A percentile compares a stretch with the other conserved stretches of the same genome.
phyloP scores from a whole-genome alignment of 345 rosid genomes.

The Gossypium rotundifolium region DNA sequence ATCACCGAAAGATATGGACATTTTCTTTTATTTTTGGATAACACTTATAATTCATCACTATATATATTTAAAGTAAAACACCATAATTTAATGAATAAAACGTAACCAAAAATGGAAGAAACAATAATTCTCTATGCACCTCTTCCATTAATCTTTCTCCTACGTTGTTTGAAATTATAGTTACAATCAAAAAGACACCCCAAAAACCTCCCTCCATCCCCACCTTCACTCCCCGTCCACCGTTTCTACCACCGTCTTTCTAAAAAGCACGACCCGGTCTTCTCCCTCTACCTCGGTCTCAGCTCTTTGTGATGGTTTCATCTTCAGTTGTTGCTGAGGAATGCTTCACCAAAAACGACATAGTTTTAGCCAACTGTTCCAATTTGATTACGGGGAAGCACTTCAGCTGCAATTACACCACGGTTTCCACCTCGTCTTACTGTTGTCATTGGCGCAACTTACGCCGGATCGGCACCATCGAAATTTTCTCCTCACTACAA shows the following conservation, averaged over 20 bases:
- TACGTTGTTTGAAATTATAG: background rate
- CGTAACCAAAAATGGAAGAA: no score
- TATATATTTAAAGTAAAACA: no score
- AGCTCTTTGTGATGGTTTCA: slow-evolving; percentile 24
- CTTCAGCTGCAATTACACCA: slow-evolving; percentile 29
- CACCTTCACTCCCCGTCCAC: slow-evolving; percentile 8
- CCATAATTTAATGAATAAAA: no score
- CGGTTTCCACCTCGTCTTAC: slow-evolving; percentile 22
- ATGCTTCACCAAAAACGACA: slow-evolving; percentile 49
- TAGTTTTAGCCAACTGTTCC: slow-evolving; percentile 44
- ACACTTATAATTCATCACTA: no score
- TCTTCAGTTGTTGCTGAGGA: slow-evolving; percentile 27
- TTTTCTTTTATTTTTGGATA: no score
- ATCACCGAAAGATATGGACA: no score
- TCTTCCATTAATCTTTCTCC: background rate
- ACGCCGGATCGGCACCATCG: slow-evolving; percentile 33
- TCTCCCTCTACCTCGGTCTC: slow-evolving; percentile 28
- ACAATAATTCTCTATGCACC: background rate
- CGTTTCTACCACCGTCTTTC: slow-evolving; percentile 17
- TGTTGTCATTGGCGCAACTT: slow-evolving; percentile 53
- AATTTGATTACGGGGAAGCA: slow-evolving; percentile 19
- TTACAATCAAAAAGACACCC: background rate
- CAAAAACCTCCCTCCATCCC: slow-evolving; percentile 13
- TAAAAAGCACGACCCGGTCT: slow-evolving; percentile 23
- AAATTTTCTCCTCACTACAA: slow-evolving; percentile 42